Base-by-base conservation (phyloP, 352 stramenopile genomes). In the Pilasporangium apinafurcum region DNA sequence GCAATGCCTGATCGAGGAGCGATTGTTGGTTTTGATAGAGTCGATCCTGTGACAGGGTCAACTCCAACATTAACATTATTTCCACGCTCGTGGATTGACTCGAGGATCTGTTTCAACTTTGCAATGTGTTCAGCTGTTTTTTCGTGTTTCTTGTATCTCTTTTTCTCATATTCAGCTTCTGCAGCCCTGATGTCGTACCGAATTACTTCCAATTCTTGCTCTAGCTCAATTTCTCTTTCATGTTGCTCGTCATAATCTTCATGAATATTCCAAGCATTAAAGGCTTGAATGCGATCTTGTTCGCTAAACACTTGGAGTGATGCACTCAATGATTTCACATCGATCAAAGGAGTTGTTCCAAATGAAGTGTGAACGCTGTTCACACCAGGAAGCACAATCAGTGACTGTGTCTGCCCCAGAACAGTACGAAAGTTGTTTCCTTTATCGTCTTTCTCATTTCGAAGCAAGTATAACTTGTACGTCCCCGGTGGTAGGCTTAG, bases 321-420 rank as follows among this genome's bases (percentile, higher is more conserved):
- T 10, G 52, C 61, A 42, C 54, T 64, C 5, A 76, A 29, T 1
- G 66, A 45, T 41, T 77, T 74, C 10, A 83, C 59, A 28, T 80
- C 69, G 14, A 83, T 65, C n/a, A 83, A 37, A 1, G 69, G 61
- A 12, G 69, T 83, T 8, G 69, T 78, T 8, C 69, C 69, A 36
- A 83, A 80, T 14, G 65, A 63, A 0, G 69, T 83, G 51, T 83
- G 64, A 12, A 75, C 65, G 24, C 69, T 63, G 32, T 83, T 83
- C 8, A 67, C 21, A 3, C 57, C 66, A n/a, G 68, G 66, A 2
- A 75, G 45, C 0, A 83, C 66, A 9, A 56, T 51, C 4, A 83
- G 52, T 7, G 44, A 38, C 4, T 37, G 20, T 0, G 66, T 73
- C 4, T 3, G 56, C 1, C 61, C 64, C 0, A 83, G 41, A 6